phyloP scores from a whole-genome alignment of 805 yeast genomes.

The Hanseniaspora occidentalis region DNA sequence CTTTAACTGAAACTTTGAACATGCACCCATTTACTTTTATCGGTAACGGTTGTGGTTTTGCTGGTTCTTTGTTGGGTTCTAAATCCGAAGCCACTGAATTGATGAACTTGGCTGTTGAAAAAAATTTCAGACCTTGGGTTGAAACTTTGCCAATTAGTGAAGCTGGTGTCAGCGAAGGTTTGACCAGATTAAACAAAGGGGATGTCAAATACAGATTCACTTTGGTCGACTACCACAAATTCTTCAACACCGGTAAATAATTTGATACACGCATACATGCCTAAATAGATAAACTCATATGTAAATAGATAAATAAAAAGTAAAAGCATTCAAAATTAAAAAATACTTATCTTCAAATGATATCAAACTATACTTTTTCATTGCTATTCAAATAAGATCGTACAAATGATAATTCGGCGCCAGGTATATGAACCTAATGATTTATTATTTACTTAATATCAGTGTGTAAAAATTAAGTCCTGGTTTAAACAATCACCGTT shows the following conservation, averaged over 20 bases:
- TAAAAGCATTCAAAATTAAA: no score
- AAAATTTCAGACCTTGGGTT: conserved; percentile 48
- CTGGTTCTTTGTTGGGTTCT: conserved; percentile 49
- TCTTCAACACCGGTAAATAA: conserved; percentile 21
- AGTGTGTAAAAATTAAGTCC: no score
- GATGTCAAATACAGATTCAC: conserved; percentile 57
- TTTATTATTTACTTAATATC: no score
- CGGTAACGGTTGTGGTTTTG: conserved; percentile 35
- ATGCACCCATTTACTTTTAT: conserved; percentile 42
- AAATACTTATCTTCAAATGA: no score
- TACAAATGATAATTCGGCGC: no score
- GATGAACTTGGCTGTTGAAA: conserved; percentile 50
- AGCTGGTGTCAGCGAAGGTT: conserved; percentile 40
- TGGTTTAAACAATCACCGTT: no score
- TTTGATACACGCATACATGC: no score
- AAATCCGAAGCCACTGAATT: conserved; percentile 54
- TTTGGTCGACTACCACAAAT: conserved; percentile 38
- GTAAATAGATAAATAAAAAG: no score
- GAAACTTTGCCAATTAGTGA: conserved; percentile 45
- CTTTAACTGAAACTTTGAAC: conserved; percentile 25
- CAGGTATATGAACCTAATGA: no score
- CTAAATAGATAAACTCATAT: no score
- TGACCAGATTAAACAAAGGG: conserved; percentile 40
- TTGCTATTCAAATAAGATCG: no score
- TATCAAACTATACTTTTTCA: no score